Percentiles rank a stretch among this genome's conserved stretches.
Evolutionary conservation across 805 yeast genomes (phyloP).

Genomic region (Komagataella kurtzmanii): DNA sequence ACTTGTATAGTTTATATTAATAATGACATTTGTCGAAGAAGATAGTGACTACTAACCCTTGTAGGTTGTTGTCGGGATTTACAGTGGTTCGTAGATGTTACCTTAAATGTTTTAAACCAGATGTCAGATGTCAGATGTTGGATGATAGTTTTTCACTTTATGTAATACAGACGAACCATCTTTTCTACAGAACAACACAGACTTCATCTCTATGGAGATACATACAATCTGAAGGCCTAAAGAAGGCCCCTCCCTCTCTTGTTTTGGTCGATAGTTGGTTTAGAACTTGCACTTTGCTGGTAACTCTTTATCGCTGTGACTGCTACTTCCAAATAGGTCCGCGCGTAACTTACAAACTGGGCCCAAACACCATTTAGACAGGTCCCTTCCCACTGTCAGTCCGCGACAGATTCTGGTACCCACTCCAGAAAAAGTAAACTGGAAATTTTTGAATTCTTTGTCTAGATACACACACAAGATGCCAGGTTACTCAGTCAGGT

Average conservation of each 20-base stretch:
- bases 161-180: too few species aligned
- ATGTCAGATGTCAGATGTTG: too few species aligned
- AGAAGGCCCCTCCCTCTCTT: too few species aligned
- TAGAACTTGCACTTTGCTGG: too few species aligned
- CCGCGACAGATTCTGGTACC: neutral
- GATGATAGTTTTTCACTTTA: too few species aligned
- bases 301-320: neutral
- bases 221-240: too few species aligned
- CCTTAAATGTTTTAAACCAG: too few species aligned
- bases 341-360: neutral
- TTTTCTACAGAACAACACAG: too few species aligned
- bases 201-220: too few species aligned
- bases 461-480: slow-evolving; percentile 28
- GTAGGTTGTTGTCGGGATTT: too few species aligned
- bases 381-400: neutral
- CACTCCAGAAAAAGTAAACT: neutral
- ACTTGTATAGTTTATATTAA: neutral
- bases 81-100: too few species aligned
- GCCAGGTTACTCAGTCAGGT: slow-evolving; percentile 99
- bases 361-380: neutral
- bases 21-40: neutral
- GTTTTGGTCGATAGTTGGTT: too few species aligned
- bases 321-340: neutral
- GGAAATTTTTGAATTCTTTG: neutral
- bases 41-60: neutral